Base-by-base conservation (phyloP, 2,329 filamentous ascomycete species). In the Akanthomyces uredinophilus region DNA sequence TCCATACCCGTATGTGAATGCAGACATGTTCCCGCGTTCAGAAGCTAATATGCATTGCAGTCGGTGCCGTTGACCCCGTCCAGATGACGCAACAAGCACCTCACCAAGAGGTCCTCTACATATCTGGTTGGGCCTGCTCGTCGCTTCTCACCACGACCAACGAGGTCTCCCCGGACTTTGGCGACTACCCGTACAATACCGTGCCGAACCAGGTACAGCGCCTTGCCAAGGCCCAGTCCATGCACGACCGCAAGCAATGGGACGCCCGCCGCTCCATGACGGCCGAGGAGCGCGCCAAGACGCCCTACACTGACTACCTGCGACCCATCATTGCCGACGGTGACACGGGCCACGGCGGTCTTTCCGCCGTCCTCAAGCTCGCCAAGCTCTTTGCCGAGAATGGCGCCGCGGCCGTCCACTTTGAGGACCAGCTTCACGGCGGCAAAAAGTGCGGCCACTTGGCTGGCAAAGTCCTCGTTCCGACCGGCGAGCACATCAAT, bases 21-120 rank as follows among this genome's bases (percentile, higher is more conserved):
- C 20, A 16, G 10, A 16, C 20, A 18, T 41, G 3, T 20, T 5
- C 5, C n/a, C n/a, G 7, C 18, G 20, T n/a, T 29, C 27, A 20
- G 24, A 44, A 37, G n/a, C 47, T 51, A 43, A 52, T 11, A 14
- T 4, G 22, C 27, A 2, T 8, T 3, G 13, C n/a, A 94, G 91
- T 99, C 90, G 95, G 95, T 68, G 95, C 93, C 64, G 96, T 99
- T 76, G 95, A 99, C 72, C 95, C 95, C n/a, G 87, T 98, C 13
- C 95, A 99, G 78, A 98, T 99, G 95, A 96, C 95, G 54, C 95
- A 99, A 75, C 95, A 98, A 79, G 95, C 95, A 18, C 86, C 91
- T 6, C 91, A 98, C 77, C 95, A 98, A 74, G 94, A 99, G 74
- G 90, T 97, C 20, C 83, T 99, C 51, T 99, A 99, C 77, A 83